Evolutionary conservation across 2,329 filamentous ascomycete species (phyloP).

Genomic region (Xylaria sp.): DNA sequence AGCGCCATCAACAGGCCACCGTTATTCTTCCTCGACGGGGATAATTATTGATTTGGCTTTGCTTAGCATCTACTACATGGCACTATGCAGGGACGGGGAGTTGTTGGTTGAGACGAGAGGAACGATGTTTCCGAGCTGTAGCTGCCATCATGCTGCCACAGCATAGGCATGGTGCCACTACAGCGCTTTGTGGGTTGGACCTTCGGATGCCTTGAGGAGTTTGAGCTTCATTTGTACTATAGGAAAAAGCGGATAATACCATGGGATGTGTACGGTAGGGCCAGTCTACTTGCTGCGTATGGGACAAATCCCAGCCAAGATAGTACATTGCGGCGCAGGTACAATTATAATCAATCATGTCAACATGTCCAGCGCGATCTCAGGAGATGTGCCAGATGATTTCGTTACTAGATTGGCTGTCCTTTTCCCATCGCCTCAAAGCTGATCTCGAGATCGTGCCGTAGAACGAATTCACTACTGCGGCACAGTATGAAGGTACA

Average conservation of each 20-base stretch:
- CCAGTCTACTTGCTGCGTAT: not conserved
- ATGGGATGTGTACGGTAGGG: not conserved
- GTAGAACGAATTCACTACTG: too few species aligned
- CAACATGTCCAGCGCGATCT: not conserved
- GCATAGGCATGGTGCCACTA: too few species aligned
- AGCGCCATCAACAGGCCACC: not conserved
- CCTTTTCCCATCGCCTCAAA: not conserved
- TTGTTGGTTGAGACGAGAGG: slow-evolving; percentile 5
- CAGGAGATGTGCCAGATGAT: not conserved
- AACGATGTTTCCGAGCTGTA: not conserved
- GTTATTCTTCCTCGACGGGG: not conserved
- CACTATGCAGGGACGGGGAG: not conserved
- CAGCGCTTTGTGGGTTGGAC: not conserved
- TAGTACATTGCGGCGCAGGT: not conserved
- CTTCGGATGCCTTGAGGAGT: not conserved
- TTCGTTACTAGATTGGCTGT: not conserved
- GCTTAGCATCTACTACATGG: slow-evolving; percentile 1
- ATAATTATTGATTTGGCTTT: slow-evolving; percentile 5
- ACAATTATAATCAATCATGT: slow-evolving; percentile 7
- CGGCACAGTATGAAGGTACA: too few species aligned
- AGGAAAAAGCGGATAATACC: slow-evolving; percentile 11
- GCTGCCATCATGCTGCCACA: not conserved
- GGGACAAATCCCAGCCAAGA: not conserved
- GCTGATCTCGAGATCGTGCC: too few species aligned
- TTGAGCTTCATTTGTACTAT: slow-evolving; percentile 20